Evolutionary conservation across 352 stramenopile species (phyloP), one percentile per base, ranked within the genome.

Genomic region (Phytophthora capsici): DNA sequence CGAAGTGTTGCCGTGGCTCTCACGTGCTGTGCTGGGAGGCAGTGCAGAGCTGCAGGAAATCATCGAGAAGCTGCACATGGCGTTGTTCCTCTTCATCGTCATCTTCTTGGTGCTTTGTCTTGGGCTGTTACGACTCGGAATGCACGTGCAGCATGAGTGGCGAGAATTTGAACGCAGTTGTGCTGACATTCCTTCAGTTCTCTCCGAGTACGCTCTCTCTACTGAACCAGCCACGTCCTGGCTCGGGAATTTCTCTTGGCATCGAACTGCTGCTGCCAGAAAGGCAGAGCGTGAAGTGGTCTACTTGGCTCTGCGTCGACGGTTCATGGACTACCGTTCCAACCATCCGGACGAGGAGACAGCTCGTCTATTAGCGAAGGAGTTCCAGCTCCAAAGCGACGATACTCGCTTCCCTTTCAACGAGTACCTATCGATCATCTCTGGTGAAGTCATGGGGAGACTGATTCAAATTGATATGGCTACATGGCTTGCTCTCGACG

Each of bases 81-180:
- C 74, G 4, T 69, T 93, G n/a, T 93, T 93, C 63, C 77, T 91
- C 54, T 93, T 93, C 66, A 85, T 93, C 49, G 57, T 91, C 63
- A 90, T 91, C 65, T 93, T 93, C 63, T 71, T 93, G 28, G 71
- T 89, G 28, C 71, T 93, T 14, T 91, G 84, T 64, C 74, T 77
- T 14, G 76, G 65, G 2, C 60, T 91, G 26, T 73, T 93, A 30
- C 79, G 77, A n/a, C 73, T 91, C n/a, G 82, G 84, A 7, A 78
- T 80, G 49, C 32, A 78, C 41, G 82, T 88, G 38, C 84, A 93
- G 55, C 67, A 77, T 40, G 82, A 93, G 50, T 90, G 83, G 79
- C 72, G 82, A 16, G 84, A 89, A 56, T 93, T 91, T 30, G 84
- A 93, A 53, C 79, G 84, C 49, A 75, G 73, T 13, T 70, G 71